Evolutionary conservation across 345 rosid species (phyloP), one percentile per base, ranked within the genome.

Genomic region (Hibiscus mutabilis): DNA sequence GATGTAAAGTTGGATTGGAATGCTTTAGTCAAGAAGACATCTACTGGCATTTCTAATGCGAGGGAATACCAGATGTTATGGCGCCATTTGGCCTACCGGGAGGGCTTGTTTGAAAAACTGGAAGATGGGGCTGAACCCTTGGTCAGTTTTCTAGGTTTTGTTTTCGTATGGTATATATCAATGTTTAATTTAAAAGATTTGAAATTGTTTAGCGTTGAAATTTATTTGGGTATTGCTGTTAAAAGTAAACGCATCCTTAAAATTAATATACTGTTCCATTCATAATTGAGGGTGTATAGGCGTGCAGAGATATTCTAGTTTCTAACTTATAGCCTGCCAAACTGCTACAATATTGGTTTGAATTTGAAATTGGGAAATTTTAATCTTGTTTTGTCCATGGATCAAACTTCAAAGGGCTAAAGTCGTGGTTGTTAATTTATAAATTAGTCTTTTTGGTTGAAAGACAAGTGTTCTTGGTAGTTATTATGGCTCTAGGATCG

Each of bases 51-150:
- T 67, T 79, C 92, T 15, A 85, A 68, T 80, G 85, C 87, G 35
- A 84, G 92, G 74, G 97, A 91, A 69, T 89, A 84, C 76, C 97
- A 84, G 80, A 84, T 91, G 91, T 78, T 95, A 18, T 95, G 99
- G 99, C 83, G 99, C 47, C 97, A 95, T 79, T 83, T 95, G 77
- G 97, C 99, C 19, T 95, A 95, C 80, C 75, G 84, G 1, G 76
- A 83, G 6, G 11, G 78, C 9, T 80, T 95, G 70, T 70, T 66
- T 5, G 90, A 88, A 24, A 79, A 76, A 22, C 75, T 81, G 16
- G 93, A 84, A 16, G 85, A 83, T 51, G 87, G 72, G 62, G 81
- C 87, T 68, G 79, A 76, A 57, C 88, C 87, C 78, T 71, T 79
- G 89, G 99, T 95, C 10, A 59, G 80, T 76, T 33, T 70, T 4